These are phyloP conservation scores for Calonectria pteridis DNA, from an alignment of 2,329 filamentous ascomycete species.

Conservation along the genomic window DNA sequence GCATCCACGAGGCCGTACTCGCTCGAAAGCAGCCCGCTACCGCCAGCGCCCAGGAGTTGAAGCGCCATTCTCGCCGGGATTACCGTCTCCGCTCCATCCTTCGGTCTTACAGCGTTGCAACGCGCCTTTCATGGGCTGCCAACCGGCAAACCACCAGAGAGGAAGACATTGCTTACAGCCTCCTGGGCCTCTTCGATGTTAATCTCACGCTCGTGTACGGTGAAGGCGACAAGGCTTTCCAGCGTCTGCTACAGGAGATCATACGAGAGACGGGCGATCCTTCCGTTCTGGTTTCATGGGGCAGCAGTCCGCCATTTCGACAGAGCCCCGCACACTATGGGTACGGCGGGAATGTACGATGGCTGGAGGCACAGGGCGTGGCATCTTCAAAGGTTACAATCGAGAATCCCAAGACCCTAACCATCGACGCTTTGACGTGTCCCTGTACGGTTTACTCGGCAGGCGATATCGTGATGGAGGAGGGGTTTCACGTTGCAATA, in stretches of 20 bases:
- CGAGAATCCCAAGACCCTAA: slow-evolving; percentile 13
- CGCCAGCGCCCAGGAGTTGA: slow-evolving; percentile 5
- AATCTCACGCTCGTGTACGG: slow-evolving; percentile 48
- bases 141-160: slow-evolving; percentile 38
- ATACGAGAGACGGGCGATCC: slow-evolving; percentile 25
- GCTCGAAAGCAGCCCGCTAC: slow-evolving; percentile 20
- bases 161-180: slow-evolving; percentile 47
- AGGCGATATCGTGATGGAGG: slow-evolving; percentile 16
- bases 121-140: slow-evolving; percentile 45
- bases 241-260: slow-evolving; percentile 43
- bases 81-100: slow-evolving; percentile 26
- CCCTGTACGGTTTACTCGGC: slow-evolving; percentile 23
- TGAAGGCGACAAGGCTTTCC: slow-evolving; percentile 41
- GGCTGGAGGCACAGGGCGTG: slow-evolving; percentile 23
- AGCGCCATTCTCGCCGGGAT: slow-evolving; percentile 15
- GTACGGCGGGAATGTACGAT: slow-evolving; percentile 21
- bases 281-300: slow-evolving; percentile 26
- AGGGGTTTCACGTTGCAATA: slow-evolving; percentile 23
- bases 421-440: slow-evolving; percentile 16
- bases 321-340: slow-evolving; percentile 24
- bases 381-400: slow-evolving; percentile 24
- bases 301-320: slow-evolving; percentile 15
- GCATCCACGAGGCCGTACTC: slow-evolving; percentile 33
- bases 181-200: slow-evolving; percentile 47
- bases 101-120: slow-evolving; percentile 28